Base-by-base conservation (phyloP, 2,329 filamentous ascomycete species). In the Penicillium sp. region DNA sequence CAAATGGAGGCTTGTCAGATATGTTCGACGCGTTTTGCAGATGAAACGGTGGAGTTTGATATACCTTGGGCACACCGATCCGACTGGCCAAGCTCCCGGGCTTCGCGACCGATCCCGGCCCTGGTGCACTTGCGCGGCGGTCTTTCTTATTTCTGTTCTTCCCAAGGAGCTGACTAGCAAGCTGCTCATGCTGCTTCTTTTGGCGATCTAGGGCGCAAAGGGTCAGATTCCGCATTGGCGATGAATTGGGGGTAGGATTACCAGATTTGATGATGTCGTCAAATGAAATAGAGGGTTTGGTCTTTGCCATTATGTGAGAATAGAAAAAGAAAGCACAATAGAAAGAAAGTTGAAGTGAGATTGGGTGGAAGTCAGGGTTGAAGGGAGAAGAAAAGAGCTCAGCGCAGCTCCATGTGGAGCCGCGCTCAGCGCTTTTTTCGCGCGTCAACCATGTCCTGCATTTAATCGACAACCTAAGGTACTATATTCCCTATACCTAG, bases 121-220 rank as follows among this genome's bases (percentile, higher is more conserved):
- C 71, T 9, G 76, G 70, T 5, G 69, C 70, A 56, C 70, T 77
- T 10, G 71, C 63, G 54, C 75, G 72, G 55, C 78, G 72, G 50
- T 24, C 46, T 20, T 51, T 50, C 24, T 50, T 42, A 14, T 38
- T 49, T 28, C 51, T 47, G 14, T 74, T 76, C 53, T 70, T 73
- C 35, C 78, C 78, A 24, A 84, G 73, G 34, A 85, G 77, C 59
- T 81, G 69, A 54, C 78, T 77, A 38, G 81, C 80, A 3, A 83
- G 72, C 1, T 69, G 67, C 59, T 81, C 76, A 47, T 79, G 74
- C 60, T 77, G 77, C 58, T 76, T 76, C 60, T 75, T 74, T 47
- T 76, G 69, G 38, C 79, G 76, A 59, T 73, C 76, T 78, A 45
- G 14, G 36, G 31, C 16, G 41, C 45, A 42, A 53, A 42, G 49